Conservation (phyloP, 495 filamentous ascomycete genomes). For the Lasiosphaeria ovina region DNA sequence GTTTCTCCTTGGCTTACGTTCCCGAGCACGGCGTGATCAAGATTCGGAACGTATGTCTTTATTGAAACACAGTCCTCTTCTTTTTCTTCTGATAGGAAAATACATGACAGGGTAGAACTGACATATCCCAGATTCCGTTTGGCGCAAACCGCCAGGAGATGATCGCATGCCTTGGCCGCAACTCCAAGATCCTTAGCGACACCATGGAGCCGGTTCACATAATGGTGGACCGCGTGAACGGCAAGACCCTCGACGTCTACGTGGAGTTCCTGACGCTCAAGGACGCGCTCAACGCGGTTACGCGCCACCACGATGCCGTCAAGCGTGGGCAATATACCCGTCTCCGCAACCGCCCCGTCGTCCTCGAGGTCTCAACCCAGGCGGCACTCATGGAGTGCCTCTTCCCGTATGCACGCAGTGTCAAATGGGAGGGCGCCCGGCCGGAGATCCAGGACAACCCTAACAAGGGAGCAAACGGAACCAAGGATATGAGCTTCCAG, state of each 20-base stretch:
- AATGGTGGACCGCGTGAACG: conserved; percentile 76
- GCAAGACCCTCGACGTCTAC: conserved; percentile 75
- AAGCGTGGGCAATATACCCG: conserved; percentile 46
- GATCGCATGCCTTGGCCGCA: conserved; percentile 66
- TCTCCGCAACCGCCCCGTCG: conserved; percentile 63
- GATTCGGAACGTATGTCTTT: conserved; percentile 35
- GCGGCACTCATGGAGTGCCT: conserved; percentile 61
- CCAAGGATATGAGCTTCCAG: conserved; percentile 50
- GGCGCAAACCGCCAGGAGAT: conserved; percentile 64
- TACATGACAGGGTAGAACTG: background rate
- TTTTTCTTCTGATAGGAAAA: background rate
- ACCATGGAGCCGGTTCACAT: conserved; percentile 68
- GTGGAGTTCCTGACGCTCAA: conserved; percentile 59
- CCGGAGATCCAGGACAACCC: conserved; percentile 40
- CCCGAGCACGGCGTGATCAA: conserved; percentile 31
- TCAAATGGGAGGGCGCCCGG: conserved; percentile 54
- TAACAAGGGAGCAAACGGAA: conserved; percentile 49
- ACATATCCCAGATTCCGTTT: conserved; percentile 62
- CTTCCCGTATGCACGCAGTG: conserved; percentile 65
- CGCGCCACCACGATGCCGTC: conserved; percentile 39
- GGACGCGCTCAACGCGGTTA: conserved; percentile 55
- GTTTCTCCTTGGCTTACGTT: conserved; percentile 15
- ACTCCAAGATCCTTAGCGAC: conserved; percentile 56
- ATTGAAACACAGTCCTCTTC: background rate
- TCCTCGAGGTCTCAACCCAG: conserved; percentile 60